Evolutionary conservation across 169 alveolate genomes (phyloP).

Genomic region (Toxoplasma gondii): DNA sequence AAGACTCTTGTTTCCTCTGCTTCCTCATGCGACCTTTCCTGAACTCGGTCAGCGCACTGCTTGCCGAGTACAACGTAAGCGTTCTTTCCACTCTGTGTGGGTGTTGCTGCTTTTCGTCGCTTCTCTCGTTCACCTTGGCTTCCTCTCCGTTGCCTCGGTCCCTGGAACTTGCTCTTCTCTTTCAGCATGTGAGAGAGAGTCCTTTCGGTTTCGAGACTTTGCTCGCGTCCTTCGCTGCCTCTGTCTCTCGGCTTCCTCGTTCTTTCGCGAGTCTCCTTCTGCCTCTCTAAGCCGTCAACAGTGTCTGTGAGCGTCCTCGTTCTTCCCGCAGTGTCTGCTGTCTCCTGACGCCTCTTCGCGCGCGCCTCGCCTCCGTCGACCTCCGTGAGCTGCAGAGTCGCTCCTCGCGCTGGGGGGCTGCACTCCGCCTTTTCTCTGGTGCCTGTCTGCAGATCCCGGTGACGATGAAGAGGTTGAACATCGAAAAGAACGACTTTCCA

Average conservation of each 20-base stretch:
- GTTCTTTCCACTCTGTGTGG: background rate
- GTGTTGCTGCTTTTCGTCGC: background rate
- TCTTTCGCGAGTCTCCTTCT: no score
- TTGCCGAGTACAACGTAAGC: slow-evolving; percentile 28
- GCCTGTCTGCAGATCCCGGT: slow-evolving; percentile 65
- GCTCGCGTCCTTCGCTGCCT: background rate
- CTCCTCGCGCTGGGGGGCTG: no score
- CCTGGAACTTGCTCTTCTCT: background rate
- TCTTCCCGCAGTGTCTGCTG: no score
- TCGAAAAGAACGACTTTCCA: slow-evolving; percentile 79
- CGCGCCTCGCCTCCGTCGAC: no score
- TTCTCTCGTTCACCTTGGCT: background rate
- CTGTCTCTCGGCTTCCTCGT: no score
- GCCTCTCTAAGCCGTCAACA: no score
- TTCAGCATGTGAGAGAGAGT: background rate
- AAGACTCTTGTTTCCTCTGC: slow-evolving; percentile 78
- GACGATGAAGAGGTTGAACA: slow-evolving; percentile 73
- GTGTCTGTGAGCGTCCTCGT: no score
- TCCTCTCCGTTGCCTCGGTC: background rate
- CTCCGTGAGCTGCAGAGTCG: no score
- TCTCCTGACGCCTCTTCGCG: no score
- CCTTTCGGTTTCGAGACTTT: background rate
- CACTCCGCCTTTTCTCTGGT: no score
- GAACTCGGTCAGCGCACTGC: slow-evolving; percentile 70
- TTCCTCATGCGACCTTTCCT: slow-evolving; percentile 79